Base-by-base conservation (phyloP, 257 asterid species). In the Plantago ovata region DNA sequence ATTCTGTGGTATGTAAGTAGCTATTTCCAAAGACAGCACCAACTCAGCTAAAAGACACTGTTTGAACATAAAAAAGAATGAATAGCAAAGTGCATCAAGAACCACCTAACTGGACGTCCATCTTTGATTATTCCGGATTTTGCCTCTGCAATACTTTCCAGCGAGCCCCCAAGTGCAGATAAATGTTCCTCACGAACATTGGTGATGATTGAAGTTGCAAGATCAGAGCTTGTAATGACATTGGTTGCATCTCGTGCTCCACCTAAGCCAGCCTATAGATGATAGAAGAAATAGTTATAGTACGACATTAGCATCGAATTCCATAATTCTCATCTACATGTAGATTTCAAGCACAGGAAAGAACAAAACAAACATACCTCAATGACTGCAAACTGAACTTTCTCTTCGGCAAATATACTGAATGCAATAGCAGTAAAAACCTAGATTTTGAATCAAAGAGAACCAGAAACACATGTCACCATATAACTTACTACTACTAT, bases 181-280 rank as follows among this genome's bases (percentile, higher is more conserved):
- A 92, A 74, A 82, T 92, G 98, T 62, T 92, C 98, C 73, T 78
- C 95, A 6, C 95, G 94, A 61, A 92, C 77, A 70, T 94, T 83
- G 59, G 98, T 88, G 68, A 92, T 92, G 63, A 92, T 67, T 45
- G 98, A 79, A 36, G 74, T 72, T 55, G 89, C 87, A 62, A 92
- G 80, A 69, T 79, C 75, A 60, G 93, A 76, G 61, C 81, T 73
- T 10, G 70, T 62, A 63, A 92, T 79, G 48, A 92, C 77, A 81
- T 92, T 92, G 60, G 98, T 92, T 56, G 98, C 98, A 81, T 92
- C 98, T 16, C 96, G 82, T 51, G 96, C 87, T 59, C 98, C 98
- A 40, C 98, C 98, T 63, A 85, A 72, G 62, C 95, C 94, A 56
- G 94, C 85, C 96, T 81, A 66, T 9, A 66, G 58, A 53, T 60